Evolutionary conservation across 2,329 filamentous ascomycete species (phyloP).

Genomic region (Stemphylium beticola): DNA sequence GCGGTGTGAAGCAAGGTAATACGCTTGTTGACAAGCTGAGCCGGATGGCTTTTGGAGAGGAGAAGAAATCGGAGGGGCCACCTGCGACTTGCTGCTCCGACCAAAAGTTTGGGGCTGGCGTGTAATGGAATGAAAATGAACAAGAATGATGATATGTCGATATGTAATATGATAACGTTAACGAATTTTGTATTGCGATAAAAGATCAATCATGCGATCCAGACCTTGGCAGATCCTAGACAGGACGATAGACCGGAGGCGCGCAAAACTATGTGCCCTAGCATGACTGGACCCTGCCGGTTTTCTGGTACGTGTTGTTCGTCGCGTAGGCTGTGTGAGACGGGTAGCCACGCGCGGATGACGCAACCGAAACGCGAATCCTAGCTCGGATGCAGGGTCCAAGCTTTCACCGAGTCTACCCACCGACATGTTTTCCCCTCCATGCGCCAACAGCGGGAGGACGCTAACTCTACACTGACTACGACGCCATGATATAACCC

Average conservation of each 20-base stretch:
- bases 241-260: no score
- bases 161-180: not conserved
- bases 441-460: not conserved
- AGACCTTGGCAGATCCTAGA: no score
- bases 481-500: constrained; percentile 12
- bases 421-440: constrained; percentile 12
- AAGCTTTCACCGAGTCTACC: constrained; percentile 17
- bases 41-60: constrained; percentile 54
- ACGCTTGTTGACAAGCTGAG: constrained; percentile 59
- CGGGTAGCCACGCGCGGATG: not conserved
- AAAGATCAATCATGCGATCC: no score
- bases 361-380: constrained; percentile 1
- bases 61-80: constrained; percentile 26
- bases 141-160: not conserved
- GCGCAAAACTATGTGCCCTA: no score
- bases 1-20: constrained; percentile 64
- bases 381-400: constrained; percentile 13
- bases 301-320: not conserved
- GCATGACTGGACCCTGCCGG: not conserved
- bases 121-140: constrained; percentile 1
- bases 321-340: not conserved
- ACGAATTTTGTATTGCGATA: not conserved
- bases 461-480: not conserved
- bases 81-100: constrained; percentile 22
- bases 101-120: constrained; percentile 28